Evolutionary conservation across 1,139 yeast species (phyloP), one percentile per base, ranked within the genome.

Genomic region (Hanseniaspora uvarum): DNA sequence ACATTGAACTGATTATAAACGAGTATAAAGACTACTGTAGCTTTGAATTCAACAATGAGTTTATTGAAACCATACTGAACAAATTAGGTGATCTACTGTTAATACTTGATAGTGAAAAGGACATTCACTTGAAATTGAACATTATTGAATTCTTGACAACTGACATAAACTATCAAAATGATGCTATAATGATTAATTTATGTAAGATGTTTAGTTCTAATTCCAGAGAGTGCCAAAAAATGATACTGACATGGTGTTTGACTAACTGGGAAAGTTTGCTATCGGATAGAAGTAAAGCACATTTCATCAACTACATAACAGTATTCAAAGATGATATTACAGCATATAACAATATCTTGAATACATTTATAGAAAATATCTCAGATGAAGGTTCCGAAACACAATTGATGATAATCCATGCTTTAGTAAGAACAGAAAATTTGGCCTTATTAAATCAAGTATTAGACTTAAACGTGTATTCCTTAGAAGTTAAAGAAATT

Each of bases 21-120:
- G 99, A 94, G 69, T 74, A 92, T 59, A 83, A 85, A 65, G 99
- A 94, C 68, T 84, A 94, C 66, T 82, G 96, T 5, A 47, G 39
- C 34, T 82, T 86, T 83, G 98, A 94, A 66, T 87, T 89, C 60
- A 98, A 94, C 62, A 81, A 86, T 52, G 89, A 89, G 57, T 83
- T 94, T 65, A 95, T 88, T 23, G 74, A 85, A 36, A 79, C 41
- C 3, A 37, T 50, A 5, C 23, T 50, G 14, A 50, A 50, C 21
- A 50, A 50, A 12, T 31, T 50, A 18, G 53, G 53, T 18, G 45
- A 50, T 28, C 4, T 50, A 2, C 14, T 50, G n/a, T 28, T 36
- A 12, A 12, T 50, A n/a, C 21, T 43, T 21, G 43, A 43, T 36
- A 34, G n/a, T 34, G 47, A 50, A 19, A 50, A 36, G 37, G 36